Evolutionary conservation across 257 asterid genomes (phyloP).

Genomic region (Nicotiana paniculata): DNA sequence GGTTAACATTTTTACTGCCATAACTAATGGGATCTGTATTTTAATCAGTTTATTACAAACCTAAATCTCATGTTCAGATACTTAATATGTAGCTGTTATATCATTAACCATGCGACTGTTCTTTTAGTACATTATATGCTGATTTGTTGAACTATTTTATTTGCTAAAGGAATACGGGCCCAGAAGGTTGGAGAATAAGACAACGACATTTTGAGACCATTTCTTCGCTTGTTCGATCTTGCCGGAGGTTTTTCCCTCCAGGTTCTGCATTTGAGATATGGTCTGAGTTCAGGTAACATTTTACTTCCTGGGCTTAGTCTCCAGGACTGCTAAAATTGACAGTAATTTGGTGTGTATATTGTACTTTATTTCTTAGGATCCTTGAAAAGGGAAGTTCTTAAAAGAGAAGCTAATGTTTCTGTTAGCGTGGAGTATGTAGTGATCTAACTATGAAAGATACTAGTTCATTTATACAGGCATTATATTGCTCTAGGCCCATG

Average conservation of each 20-base stretch:
- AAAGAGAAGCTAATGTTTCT: neutral
- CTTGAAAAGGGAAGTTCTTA: neutral
- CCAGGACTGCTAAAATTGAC: neutral
- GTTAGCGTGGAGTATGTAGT: neutral
- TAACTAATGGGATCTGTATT: neutral
- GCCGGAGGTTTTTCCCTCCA: conserved; percentile 85
- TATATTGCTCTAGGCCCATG: neutral
- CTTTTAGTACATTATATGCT: neutral
- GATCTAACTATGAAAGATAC: neutral
- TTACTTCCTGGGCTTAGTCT: neutral
- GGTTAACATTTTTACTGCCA: neutral
- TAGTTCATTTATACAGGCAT: neutral
- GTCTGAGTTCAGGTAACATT: conserved; percentile 80
- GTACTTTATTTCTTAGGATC: neutral
- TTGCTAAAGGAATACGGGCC: conserved; percentile 80
- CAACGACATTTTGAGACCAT: conserved; percentile 85
- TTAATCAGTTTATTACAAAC: neutral
- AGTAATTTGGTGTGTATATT: neutral
- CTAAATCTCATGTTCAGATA: neutral
- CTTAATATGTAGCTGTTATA: neutral
- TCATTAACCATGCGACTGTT: neutral
- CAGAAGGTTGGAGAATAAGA: conserved; percentile 97
- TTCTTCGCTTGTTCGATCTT: conserved; percentile 83
- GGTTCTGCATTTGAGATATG: conserved; percentile 91
- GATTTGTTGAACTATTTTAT: conserved; percentile 8